These are phyloP conservation scores for Plectosphaerella cucumerina DNA, from an alignment of 2,329 filamentous ascomycete genomes.

Conservation along the genomic window DNA sequence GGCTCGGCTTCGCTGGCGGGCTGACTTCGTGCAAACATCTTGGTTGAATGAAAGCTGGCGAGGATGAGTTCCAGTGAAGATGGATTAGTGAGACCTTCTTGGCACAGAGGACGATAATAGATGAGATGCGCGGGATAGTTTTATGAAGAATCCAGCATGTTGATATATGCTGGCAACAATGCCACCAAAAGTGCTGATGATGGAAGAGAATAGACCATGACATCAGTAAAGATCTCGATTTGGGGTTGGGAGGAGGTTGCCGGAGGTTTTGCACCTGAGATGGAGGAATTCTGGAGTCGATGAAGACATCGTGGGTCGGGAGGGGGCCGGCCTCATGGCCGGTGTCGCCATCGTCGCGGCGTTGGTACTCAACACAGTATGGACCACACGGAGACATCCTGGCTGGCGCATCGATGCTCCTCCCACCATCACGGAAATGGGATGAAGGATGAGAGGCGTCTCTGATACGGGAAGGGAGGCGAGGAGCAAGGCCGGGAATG, in stretches of 20 bases:
- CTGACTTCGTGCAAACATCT: background rate
- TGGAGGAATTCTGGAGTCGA: background rate
- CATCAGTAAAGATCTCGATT: background rate
- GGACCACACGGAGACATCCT: background rate
- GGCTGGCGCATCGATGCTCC: background rate
- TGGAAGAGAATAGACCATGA: background rate
- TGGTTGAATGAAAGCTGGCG: no score
- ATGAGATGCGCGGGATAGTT: no score
- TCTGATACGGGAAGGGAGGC: no score
- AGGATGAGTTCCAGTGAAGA: no score
- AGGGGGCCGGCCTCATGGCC: no score
- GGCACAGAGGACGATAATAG: no score
- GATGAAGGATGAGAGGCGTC: no score
- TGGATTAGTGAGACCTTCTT: no score
- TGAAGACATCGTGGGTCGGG: conserved; percentile 3
- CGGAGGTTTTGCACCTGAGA: background rate
- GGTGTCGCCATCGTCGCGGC: background rate
- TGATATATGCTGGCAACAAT: no score
- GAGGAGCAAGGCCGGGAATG: no score
- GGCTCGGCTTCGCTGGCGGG: background rate
- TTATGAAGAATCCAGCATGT: no score
- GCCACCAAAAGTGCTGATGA: background rate
- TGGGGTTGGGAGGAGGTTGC: background rate
- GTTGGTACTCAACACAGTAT: background rate
- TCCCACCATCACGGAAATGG: background rate